Percentiles rank a stretch among this genome's conserved stretches.
Conservation (phyloP, 1,139 yeast genomes). For the Eremothecium cymbalariae region DNA sequence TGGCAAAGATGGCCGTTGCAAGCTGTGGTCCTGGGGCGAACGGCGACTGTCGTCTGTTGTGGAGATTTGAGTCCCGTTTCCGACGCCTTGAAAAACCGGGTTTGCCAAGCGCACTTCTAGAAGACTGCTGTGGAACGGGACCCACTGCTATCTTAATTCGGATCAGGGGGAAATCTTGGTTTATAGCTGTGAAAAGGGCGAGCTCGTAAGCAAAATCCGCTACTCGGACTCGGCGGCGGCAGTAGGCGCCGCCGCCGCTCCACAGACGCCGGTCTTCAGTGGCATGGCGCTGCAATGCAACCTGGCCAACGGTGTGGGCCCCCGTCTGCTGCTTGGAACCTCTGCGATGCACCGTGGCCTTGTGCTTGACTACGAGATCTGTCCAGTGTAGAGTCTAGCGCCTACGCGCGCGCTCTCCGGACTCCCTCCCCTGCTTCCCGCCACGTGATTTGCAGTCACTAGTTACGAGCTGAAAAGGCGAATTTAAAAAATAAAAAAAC, state of each 20-base stretch:
- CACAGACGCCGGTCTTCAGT: slow-evolving; percentile 13
- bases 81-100: slow-evolving; percentile 34
- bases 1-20: slow-evolving; percentile 24
- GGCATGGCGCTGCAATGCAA: slow-evolving; percentile 20
- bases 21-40: slow-evolving; percentile 32
- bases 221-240: slow-evolving; percentile 11
- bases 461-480: too few species aligned
- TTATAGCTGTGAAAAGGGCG: slow-evolving; percentile 57
- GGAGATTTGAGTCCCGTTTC: slow-evolving; percentile 65
- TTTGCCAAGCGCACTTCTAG: slow-evolving; percentile 25
- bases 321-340: slow-evolving; percentile 19
- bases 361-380: slow-evolving; percentile 14
- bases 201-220: slow-evolving; percentile 28
- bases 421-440: too few species aligned
- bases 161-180: slow-evolving; percentile 74
- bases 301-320: slow-evolving; percentile 15
- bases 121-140: slow-evolving; percentile 51
- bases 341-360: slow-evolving; percentile 12
- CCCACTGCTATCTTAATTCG: slow-evolving; percentile 49
- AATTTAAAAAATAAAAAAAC: too few species aligned
- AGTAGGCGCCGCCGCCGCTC: slow-evolving; percentile 9
- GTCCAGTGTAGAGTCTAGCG: too few species aligned
- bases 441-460: too few species aligned
- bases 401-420: too few species aligned
- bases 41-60: slow-evolving; percentile 29